These are phyloP conservation scores for Solanum habrochaites DNA, from an alignment of 257 asterid genomes.

Conservation along the genomic window DNA sequence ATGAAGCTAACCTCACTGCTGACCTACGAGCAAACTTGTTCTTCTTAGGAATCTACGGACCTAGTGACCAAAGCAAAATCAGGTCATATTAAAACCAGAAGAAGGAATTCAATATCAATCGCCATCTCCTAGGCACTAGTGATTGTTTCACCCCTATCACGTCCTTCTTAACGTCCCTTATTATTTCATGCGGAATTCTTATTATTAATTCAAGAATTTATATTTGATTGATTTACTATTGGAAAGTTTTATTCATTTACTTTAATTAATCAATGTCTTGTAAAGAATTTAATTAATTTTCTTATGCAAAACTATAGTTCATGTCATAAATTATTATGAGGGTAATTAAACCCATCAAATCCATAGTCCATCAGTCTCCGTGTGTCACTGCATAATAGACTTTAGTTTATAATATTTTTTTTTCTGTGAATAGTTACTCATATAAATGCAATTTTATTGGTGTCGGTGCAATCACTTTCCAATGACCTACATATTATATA, in stretches of 20 bases:
- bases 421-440: not conserved
- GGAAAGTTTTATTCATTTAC: not conserved
- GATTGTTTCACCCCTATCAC: no score
- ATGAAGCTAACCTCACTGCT: accelerated
- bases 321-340: not conserved
- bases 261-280: not conserved
- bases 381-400: not conserved
- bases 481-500: not conserved
- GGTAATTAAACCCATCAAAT: not conserved
- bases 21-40: no score
- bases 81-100: no score
- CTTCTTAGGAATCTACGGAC: no score
- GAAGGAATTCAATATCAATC: no score
- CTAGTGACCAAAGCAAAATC: no score
- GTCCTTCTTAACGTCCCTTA: no score
- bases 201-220: not conserved
- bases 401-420: not conserved
- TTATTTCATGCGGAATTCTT: no score
- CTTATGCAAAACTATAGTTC: not conserved
- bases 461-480: not conserved
- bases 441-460: not conserved
- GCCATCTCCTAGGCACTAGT: no score
- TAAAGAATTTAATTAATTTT: not conserved
- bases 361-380: not conserved
- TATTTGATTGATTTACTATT: not conserved